A percentile compares a stretch with the other conserved stretches of the same genome.
Conservation (phyloP, 1,139 yeast genomes). For the Pichia sp. region DNA sequence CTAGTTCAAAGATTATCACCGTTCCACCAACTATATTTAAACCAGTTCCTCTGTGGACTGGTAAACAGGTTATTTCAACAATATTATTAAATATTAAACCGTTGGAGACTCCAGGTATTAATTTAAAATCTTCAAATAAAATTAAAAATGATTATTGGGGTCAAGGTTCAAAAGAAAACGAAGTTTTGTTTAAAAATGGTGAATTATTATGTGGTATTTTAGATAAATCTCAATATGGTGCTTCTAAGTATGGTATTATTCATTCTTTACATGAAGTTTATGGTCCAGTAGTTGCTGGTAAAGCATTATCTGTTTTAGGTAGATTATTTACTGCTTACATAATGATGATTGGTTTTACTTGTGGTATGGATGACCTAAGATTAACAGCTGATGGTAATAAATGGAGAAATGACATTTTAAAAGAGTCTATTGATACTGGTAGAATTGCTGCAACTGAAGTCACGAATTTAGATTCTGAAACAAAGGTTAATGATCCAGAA, state of each 20-base stretch:
- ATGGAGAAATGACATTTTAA: conserved; percentile 80
- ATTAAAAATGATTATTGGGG: conserved; percentile 97
- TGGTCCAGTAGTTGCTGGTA: conserved; percentile 88
- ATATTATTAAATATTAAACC: conserved; percentile 83
- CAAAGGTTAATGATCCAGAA: conserved; percentile 61
- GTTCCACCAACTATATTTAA: conserved; percentile 85
- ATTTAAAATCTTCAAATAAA: conserved; percentile 76
- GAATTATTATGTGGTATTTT: conserved; percentile 85
- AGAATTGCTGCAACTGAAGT: conserved; percentile 92
- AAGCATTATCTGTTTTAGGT: conserved; percentile 83
- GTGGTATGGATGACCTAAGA: conserved; percentile 99
- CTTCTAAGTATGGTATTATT: conserved; percentile 93
- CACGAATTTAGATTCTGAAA: conserved; percentile 62
- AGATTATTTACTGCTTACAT: conserved; percentile 91
- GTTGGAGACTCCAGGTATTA: conserved; percentile 81
- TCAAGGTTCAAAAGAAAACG: conserved; percentile 70
- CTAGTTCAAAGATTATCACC: conserved; percentile 63
- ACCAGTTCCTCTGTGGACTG: conserved; percentile 96
- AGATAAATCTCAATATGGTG: conserved; percentile 98
- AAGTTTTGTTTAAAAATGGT: conserved; percentile 81
- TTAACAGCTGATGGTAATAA: conserved; percentile 84
- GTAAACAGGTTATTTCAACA: conserved; percentile 94
- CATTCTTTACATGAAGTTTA: conserved; percentile 95
- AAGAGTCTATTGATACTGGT: conserved; percentile 75
- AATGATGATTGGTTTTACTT: conserved; percentile 89